Base-by-base conservation (phyloP, 495 filamentous ascomycete species). In the Pseudomonodictys pantanalensis region DNA sequence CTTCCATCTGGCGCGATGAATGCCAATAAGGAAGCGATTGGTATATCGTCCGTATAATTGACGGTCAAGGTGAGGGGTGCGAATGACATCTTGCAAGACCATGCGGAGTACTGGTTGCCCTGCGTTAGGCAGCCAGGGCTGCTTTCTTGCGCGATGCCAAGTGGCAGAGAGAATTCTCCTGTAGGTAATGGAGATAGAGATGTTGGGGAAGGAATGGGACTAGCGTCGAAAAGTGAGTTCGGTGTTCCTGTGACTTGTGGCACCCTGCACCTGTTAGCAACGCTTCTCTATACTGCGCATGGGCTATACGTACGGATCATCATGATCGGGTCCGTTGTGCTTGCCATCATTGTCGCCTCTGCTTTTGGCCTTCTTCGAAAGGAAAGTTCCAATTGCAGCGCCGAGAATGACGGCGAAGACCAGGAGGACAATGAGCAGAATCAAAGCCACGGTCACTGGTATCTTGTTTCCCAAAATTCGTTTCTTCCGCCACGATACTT, bases 51-150 rank as follows among this genome's bases (percentile, higher is more conserved):
- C 9, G 52, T 45, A 23, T 64, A 29, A 18, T 69, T 66, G 30
- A 85, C 70, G 3, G 69, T 72, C 5, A 84, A 50, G 4, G 43
- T 11, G 17, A 68, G 44, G 1, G 62, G 62, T 1, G 56, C 55
- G 22, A 62, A 58, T 1, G 47, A 67, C 52, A 79, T 60, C 71
- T 69, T 65, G 66, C 91, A 96, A 43, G 75, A 79, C 91, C 91
- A 96, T 5, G 90, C 81, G 29, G 76, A 71, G 18, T 75, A 73
- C 56, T 87, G 79, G n/a, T 73, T 75, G 2, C 77, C 67, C 55
- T 88, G 77, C 5, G 73, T 73, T 32, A 96, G 74, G 71, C 91
- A 96, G 12, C 81, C 80, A 26, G 81, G 81, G 24, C 83, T 82
- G n/a, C 71, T 72, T 59, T 81, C 79, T 59, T 80, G 79, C 26